Percentiles rank a stretch among this genome's conserved stretches.
phyloP scores from a whole-genome alignment of 2,329 filamentous ascomycete genomes.

The Cladophialophora carrionii region DNA sequence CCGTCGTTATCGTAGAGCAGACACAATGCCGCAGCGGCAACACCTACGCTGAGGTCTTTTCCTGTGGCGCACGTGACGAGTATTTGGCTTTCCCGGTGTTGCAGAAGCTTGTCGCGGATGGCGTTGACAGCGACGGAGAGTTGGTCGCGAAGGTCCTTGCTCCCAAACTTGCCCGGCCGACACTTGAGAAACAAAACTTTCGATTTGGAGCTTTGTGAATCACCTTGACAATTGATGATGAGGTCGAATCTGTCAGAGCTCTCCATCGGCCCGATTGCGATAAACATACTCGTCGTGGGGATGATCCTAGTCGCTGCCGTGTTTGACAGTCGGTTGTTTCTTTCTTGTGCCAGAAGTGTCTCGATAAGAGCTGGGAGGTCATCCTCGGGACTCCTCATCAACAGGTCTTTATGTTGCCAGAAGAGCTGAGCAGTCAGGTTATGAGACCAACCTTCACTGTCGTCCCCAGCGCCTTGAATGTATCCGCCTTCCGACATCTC shows the following conservation, averaged over 20 bases:
- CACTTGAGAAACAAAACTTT: conserved; percentile 62
- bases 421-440: conserved; percentile 79
- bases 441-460: conserved; percentile 88
- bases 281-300: conserved; percentile 46
- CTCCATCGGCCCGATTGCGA: conserved; percentile 37
- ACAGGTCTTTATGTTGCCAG: conserved; percentile 67
- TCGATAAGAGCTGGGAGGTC: conserved; percentile 61
- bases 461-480: conserved; percentile 92
- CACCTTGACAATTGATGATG: conserved; percentile 48
- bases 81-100: conserved; percentile 43
- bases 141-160: conserved; percentile 75
- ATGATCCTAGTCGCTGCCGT: conserved; percentile 43
- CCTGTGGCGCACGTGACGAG: conserved; percentile 75
- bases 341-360: conserved; percentile 45
- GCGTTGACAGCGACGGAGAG: conserved; percentile 65
- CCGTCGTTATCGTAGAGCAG: conserved; percentile 70
- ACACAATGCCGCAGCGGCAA: conserved; percentile 75
- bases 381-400: conserved; percentile 68
- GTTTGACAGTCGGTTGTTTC: conserved; percentile 24
- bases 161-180: conserved; percentile 74
- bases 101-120: conserved; percentile 46
- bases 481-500: conserved; percentile 75
- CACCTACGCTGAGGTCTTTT: conserved; percentile 77
- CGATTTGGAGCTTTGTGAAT: conserved; percentile 47
- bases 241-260: conserved; percentile 51